Base-by-base conservation (phyloP, 495 filamentous ascomycete genomes). In the Trichodelitschia bisporula region DNA sequence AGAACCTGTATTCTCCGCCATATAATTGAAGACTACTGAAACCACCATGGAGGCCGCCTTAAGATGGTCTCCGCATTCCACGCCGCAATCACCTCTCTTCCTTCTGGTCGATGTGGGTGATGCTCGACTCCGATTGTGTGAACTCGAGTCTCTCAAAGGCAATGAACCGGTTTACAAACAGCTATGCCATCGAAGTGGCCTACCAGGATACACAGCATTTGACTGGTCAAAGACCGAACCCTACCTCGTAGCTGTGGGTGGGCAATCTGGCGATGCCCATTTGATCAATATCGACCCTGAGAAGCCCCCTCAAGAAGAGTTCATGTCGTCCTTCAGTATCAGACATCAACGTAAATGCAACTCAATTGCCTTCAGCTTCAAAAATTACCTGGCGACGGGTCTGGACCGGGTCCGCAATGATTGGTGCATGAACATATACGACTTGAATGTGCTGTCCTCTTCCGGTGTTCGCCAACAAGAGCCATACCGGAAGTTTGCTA, bases 401-500 rank as follows among this genome's bases (percentile, higher is more conserved):
- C 57, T 95, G 24, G 89, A 97, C 41, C 64, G 78, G 36, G 79
- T 90, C 18, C 69, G 89, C 3, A 91, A 83, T 48, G 86, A 95
- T 49, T 72, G 73, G 36, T 91, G 79, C 42, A 58, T 97, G 26
- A 82, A 92, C 43, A 72, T 95, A 18, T 97, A 84, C 71, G 89
- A 97, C 49, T 60, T 89, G 30, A 76, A 69, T 37, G 69, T 69
- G 31, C 49, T 4, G 35, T 40, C 47, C 38, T 36, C 44, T 41
- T 17, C 59, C 55, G 34, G 47, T 51, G 6, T 48, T 46, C 36
- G 21, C 8, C 15, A 9, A 15, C 41, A 57, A 19, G 77, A 79
- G 41, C 71, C 82, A 6, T 43, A 65, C 27, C 52, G 72, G 43
- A 66, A 76, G 28, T 53, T 92, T 9, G 77, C 82, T 17, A 77